Percentiles rank a stretch among this genome's conserved stretches.
Evolutionary conservation across 352 stramenopile genomes (phyloP).

Genomic region (Blastocystis sp.): DNA sequence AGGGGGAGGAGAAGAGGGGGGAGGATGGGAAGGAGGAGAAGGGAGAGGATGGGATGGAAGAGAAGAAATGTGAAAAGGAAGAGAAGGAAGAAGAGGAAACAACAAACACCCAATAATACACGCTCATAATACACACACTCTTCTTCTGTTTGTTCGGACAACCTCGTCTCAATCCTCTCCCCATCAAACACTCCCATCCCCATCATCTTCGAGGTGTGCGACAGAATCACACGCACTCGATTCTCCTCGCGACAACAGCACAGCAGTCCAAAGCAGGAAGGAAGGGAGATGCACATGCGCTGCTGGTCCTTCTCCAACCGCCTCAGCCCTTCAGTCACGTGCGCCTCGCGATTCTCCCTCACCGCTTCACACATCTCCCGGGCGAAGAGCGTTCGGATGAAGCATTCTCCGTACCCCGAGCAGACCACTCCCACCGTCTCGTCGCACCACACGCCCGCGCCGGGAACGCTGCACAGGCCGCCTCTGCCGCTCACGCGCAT

Average conservation of each 20-base stretch:
- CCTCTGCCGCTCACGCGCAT: not conserved
- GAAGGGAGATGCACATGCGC: constrained; percentile 18
- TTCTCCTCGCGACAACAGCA: not conserved
- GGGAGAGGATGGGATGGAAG: not conserved
- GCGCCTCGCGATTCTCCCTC: not conserved
- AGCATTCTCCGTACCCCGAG: constrained; percentile 51
- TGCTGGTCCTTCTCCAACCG: constrained; percentile 23
- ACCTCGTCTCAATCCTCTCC: not conserved
- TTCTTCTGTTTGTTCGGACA: not conserved
- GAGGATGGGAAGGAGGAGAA: not conserved
- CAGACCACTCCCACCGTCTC: not conserved
- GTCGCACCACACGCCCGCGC: constrained; percentile 53
- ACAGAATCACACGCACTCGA: not conserved
- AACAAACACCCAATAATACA: constrained; percentile 31
- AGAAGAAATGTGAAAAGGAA: not conserved
- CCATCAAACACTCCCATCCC: constrained; percentile 2
- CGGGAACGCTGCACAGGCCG: constrained; percentile 53
- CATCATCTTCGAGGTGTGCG: constrained; percentile 28
- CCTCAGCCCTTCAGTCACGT: not conserved
- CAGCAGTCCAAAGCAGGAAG: constrained; percentile 19
- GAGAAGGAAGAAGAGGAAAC: not conserved
- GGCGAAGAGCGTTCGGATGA: constrained; percentile 35
- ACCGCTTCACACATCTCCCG: not conserved
- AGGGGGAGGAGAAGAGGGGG: not conserved
- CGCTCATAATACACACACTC: constrained; percentile 6